A percentile compares a stretch with the other conserved stretches of the same genome.
Conservation (phyloP, 2,329 filamentous ascomycete genomes). For the Fusarium udum region DNA sequence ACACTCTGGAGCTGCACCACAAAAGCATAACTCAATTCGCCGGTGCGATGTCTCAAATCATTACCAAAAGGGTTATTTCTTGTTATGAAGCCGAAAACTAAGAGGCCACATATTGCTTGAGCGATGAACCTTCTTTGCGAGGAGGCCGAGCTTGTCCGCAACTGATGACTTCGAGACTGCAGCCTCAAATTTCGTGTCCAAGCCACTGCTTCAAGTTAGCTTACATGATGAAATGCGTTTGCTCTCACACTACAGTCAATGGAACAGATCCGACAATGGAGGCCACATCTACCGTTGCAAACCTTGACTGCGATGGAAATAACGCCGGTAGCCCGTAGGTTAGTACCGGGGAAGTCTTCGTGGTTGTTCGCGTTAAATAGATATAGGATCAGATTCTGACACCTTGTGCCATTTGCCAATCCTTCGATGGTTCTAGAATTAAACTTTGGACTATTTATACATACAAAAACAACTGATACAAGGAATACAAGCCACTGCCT, state of each 20-base stretch:
- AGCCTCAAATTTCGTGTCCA: neutral
- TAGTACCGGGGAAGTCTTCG: no score
- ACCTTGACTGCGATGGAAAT: no score
- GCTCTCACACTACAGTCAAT: neutral
- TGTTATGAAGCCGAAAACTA: neutral
- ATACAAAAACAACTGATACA: no score
- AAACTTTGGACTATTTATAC: no score
- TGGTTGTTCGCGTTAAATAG: no score
- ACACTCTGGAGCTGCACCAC: fast-evolving
- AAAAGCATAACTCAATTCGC: neutral
- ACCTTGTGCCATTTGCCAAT: no score
- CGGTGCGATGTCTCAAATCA: fast-evolving
- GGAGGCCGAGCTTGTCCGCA: neutral
- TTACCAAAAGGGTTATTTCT: neutral
- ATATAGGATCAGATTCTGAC: no score
- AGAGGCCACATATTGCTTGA: neutral
- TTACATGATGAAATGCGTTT: neutral
- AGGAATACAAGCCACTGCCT: no score
- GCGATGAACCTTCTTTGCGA: neutral
- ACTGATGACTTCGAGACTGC: neutral
- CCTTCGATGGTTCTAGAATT: no score
- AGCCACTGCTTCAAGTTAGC: neutral
- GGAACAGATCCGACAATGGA: no score
- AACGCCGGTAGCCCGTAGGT: no score
- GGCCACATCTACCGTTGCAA: no score